These are phyloP conservation scores for Fomitopsis palustris DNA, from an alignment of 1,284 basidiomycete genomes.

Conservation along the genomic window DNA sequence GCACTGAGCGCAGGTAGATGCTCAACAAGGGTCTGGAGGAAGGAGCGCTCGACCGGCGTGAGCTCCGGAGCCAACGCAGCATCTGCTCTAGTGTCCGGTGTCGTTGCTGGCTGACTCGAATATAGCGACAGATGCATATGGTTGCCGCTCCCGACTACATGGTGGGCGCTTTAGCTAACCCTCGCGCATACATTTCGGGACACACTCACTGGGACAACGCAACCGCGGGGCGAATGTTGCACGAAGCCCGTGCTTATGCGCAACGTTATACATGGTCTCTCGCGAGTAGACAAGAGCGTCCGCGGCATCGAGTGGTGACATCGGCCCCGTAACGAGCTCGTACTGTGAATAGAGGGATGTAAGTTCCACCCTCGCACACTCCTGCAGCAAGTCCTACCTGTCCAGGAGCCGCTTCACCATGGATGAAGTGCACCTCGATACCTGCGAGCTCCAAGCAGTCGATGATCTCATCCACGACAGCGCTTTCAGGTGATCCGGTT, in stretches of 20 bases:
- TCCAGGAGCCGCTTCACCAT: conserved; percentile 63
- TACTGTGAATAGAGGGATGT: conserved; percentile 34
- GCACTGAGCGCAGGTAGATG: conserved; percentile 54
- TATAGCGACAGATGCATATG: conserved; percentile 66
- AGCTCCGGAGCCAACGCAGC: conserved; percentile 25
- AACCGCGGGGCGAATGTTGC: conserved; percentile 65
- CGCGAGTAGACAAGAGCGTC: conserved; percentile 66
- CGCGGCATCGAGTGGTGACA: conserved; percentile 60
- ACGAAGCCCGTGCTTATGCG: conserved; percentile 57
- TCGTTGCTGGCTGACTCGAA: conserved; percentile 3
- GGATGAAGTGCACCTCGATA: conserved; percentile 38
- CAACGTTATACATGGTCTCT: conserved; percentile 63
- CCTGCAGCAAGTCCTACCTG: conserved; percentile 37
- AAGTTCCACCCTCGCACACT: too few species aligned
- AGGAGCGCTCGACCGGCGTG: conserved; percentile 31
- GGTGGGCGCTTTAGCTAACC: not conserved
- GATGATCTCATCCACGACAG: conserved; percentile 36
- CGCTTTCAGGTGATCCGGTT: conserved; percentile 25
- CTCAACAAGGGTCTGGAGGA: conserved; percentile 40
- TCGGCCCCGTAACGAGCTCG: conserved; percentile 64
- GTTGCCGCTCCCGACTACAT: conserved; percentile 50
- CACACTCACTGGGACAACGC: conserved; percentile 34
- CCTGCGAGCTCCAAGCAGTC: conserved; percentile 27
- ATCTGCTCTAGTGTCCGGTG: conserved; percentile 9
- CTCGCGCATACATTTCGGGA: not conserved